These are phyloP conservation scores for Hyphodiscus sp. DNA, from an alignment of 2,329 filamentous ascomycete species.

Conservation along the genomic window DNA sequence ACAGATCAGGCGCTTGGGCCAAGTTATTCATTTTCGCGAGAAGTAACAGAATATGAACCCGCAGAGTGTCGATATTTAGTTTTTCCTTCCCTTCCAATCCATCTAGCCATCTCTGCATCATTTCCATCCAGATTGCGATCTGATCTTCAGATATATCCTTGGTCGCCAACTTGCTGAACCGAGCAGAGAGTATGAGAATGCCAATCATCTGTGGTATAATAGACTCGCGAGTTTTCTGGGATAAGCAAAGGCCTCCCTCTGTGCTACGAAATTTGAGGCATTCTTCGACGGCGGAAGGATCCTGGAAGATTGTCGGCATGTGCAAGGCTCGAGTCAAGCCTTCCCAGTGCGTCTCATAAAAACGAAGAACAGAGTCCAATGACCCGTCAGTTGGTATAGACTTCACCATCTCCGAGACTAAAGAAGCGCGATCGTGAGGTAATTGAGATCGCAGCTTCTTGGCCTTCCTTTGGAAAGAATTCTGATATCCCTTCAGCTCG, in stretches of 20 bases:
- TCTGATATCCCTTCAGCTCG: constrained; percentile 13
- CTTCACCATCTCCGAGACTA: constrained; percentile 14
- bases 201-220: neutral
- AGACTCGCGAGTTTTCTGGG: neutral
- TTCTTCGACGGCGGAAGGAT: constrained; percentile 6
- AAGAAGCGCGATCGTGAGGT: constrained; percentile 1
- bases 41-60: constrained; percentile 6
- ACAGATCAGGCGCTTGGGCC: constrained; percentile 6
- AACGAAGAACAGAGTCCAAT: constrained; percentile 5
- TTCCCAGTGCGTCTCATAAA: constrained; percentile 15
- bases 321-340: constrained; percentile 15
- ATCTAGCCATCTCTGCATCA: constrained; percentile 6
- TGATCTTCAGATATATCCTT: neutral
- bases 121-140: neutral
- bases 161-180: neutral
- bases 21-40: constrained; percentile 6
- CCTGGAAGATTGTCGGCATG: constrained; percentile 13
- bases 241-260: neutral
- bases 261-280: neutral
- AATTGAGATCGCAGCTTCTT: neutral
- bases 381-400: constrained; percentile 5
- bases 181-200: neutral
- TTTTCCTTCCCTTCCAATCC: constrained; percentile 4
- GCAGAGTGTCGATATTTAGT: constrained; percentile 10
- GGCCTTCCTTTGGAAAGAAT: constrained; percentile 5